These are phyloP conservation scores for Gremmenia infestans DNA, from an alignment of 2,329 filamentous ascomycete species.

Conservation along the genomic window DNA sequence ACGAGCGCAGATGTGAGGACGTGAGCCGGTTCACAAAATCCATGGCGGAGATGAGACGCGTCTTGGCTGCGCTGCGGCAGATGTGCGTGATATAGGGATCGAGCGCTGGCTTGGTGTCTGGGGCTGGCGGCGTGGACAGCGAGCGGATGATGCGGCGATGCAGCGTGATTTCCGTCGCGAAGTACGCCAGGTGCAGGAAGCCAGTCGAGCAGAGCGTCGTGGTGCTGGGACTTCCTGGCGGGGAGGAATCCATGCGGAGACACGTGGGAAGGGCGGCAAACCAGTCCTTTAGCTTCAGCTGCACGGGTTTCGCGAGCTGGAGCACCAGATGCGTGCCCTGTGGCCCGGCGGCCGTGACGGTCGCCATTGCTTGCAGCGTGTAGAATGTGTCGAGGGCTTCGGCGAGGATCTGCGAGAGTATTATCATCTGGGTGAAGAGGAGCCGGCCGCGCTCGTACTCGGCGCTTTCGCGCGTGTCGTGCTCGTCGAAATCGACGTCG, in stretches of 20 bases:
- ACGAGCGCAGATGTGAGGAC: conserved; percentile 78
- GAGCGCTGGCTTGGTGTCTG: conserved; percentile 37
- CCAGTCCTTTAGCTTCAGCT: conserved; percentile 79
- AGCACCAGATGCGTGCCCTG: conserved; percentile 70
- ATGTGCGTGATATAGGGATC: conserved; percentile 87
- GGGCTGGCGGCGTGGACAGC: conserved; percentile 46
- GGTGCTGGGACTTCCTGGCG: conserved; percentile 36
- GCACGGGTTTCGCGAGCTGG: conserved; percentile 73
- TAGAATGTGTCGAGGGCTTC: conserved; percentile 83
- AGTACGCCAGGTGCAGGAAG: conserved; percentile 86
- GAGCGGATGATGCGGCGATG: conserved; percentile 88
- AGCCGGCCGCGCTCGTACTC: conserved; percentile 64
- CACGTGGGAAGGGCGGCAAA: conserved; percentile 59
- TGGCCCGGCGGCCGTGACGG: conserved; percentile 58
- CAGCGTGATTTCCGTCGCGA: conserved; percentile 88
- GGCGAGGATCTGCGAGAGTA: conserved; percentile 68
- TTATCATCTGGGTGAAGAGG: conserved; percentile 71
- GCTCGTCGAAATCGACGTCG: conserved; percentile 63
- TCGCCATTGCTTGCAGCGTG: conserved; percentile 69
- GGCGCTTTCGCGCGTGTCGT: conserved; percentile 52
- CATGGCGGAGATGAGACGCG: conserved; percentile 90
- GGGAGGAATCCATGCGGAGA: conserved; percentile 61
- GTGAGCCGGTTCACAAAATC: conserved; percentile 93
- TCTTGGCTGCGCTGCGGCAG: conserved; percentile 89
- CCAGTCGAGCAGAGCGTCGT: conserved; percentile 55